phyloP scores from a whole-genome alignment of 148 eudicot species.

The Silene conica region DNA sequence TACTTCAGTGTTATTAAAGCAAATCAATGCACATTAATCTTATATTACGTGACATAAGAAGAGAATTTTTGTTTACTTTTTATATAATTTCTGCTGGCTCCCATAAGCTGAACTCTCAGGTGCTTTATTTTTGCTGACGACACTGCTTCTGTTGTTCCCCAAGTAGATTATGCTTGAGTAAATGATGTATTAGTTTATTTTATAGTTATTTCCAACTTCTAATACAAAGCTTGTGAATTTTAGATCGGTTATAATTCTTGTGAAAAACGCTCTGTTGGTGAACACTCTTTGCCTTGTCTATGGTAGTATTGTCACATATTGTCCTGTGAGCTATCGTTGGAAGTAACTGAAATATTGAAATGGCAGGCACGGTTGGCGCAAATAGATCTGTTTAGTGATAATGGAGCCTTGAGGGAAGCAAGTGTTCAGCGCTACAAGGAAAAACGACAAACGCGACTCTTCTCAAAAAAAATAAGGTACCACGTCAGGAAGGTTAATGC shows the following conservation, averaged over 20 bases:
- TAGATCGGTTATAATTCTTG: neutral
- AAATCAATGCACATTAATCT: too few relatives aligned
- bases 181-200: neutral
- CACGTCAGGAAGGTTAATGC: conserved; percentile 88
- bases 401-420: conserved; percentile 71
- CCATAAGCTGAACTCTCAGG: neutral
- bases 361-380: conserved; percentile 67
- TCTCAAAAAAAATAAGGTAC: conserved; percentile 80
- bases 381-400: conserved; percentile 74
- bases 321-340: neutral
- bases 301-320: neutral
- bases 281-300: neutral
- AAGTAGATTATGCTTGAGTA: neutral
- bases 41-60: neutral
- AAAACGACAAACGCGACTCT: conserved; percentile 68
- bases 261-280: neutral
- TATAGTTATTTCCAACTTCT: neutral
- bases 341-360: neutral
- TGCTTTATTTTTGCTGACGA: conserved; percentile 12
- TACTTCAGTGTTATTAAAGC: too few relatives aligned
- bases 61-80: conserved; percentile 19
- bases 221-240: neutral
- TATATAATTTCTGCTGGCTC: neutral
- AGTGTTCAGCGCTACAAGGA: conserved; percentile 84
- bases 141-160: neutral